Percentiles rank a stretch among this genome's conserved stretches.
Conservation (phyloP, 495 filamentous ascomycete species). For the Penicillium goetzii region DNA sequence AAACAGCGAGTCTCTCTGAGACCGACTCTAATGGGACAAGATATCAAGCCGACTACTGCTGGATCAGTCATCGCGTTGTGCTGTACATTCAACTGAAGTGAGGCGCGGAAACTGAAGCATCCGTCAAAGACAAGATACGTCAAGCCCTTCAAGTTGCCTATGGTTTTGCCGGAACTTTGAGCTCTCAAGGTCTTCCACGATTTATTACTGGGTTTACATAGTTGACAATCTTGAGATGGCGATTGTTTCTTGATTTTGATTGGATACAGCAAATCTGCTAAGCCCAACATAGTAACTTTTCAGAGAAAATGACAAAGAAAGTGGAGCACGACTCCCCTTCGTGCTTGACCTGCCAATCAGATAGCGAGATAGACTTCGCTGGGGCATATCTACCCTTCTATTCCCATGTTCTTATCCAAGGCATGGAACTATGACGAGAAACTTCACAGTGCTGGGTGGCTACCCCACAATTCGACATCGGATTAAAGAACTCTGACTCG, state of each 20-base stretch:
- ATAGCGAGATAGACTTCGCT: neutral
- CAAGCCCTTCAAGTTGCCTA: no score
- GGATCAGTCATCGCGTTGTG: no score
- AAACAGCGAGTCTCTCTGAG: no score
- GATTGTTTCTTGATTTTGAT: neutral
- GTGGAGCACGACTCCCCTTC: conserved; percentile 1
- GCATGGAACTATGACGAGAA: neutral
- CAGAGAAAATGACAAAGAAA: conserved; percentile 5
- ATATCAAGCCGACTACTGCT: no score
- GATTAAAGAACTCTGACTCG: neutral
- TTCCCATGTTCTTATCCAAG: neutral
- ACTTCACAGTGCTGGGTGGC: neutral
- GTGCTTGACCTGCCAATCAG: neutral
- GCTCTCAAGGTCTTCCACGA: neutral
- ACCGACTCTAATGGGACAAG: no score
- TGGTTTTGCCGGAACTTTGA: neutral
- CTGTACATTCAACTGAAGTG: no score
- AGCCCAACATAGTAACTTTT: neutral
- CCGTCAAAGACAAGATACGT: no score
- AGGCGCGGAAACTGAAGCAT: no score
- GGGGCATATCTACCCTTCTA: neutral
- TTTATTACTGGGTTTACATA: neutral
- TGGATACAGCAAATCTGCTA: neutral
- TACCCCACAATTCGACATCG: conserved; percentile 4
- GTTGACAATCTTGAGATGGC: neutral